Conservation (phyloP, 495 filamentous ascomycete genomes). For the Stereocaulon alpinum region DNA sequence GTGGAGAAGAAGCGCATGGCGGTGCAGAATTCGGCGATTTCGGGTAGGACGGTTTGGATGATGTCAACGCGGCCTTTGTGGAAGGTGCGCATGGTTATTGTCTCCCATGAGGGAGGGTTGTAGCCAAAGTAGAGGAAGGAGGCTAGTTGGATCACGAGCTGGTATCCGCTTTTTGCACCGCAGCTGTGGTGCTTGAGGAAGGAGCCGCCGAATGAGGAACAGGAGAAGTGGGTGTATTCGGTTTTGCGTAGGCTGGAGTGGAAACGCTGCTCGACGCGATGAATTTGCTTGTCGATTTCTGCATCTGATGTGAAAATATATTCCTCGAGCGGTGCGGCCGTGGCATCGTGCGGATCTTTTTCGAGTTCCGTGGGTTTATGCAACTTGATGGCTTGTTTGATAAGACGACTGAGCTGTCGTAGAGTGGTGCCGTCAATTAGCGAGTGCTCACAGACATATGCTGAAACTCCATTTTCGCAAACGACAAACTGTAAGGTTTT, state of each 20-base stretch:
- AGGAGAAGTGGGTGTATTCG: background rate
- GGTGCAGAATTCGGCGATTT: conserved; percentile 20
- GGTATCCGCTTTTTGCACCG: conserved; percentile 17
- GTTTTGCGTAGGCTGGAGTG: background rate
- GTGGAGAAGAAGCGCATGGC: conserved; percentile 1
- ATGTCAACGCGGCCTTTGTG: conserved; percentile 25
- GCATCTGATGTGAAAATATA: no score
- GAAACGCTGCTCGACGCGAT: background rate
- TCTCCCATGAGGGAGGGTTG: conserved; percentile 24
- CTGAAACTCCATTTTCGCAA: conserved; percentile 29
- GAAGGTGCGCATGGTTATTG: conserved; percentile 22
- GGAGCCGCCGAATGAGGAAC: background rate
- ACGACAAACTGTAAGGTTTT: conserved; percentile 32
- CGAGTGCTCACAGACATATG: conserved; percentile 27
- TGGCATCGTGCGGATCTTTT: no score
- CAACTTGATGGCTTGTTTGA: no score
- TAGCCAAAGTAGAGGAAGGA: conserved; percentile 18
- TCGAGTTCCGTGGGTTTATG: no score
- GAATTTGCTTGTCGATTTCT: no score
- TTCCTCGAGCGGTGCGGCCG: no score
- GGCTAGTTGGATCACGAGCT: conserved; percentile 24
- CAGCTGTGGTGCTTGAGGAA: background rate
- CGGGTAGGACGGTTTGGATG: conserved; percentile 13
- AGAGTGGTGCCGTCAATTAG: conserved; percentile 27
- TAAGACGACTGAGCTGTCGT: conserved; percentile 20